Conservation (phyloP, 495 filamentous ascomycete genomes). For the Daldinia childiae region DNA sequence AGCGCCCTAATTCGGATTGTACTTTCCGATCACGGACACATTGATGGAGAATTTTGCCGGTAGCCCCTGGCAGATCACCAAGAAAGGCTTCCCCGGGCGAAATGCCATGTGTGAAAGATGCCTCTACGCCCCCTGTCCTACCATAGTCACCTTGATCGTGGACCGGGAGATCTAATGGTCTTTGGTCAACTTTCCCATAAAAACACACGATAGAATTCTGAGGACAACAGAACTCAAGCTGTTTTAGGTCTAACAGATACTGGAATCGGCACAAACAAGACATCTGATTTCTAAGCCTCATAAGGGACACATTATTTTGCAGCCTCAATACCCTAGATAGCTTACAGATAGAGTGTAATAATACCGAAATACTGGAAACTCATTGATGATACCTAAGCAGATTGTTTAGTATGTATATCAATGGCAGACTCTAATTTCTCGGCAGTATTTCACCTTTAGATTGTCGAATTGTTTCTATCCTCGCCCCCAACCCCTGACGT, state of each 20-base stretch:
- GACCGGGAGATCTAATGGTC: neutral
- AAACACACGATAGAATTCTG: slow-evolving; percentile 3
- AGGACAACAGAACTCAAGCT: slow-evolving; percentile 13
- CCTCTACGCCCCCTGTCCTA: slow-evolving; percentile 28
- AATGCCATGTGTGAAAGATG: slow-evolving; percentile 9
- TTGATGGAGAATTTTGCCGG: neutral
- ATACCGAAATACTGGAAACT: slow-evolving; percentile 15
- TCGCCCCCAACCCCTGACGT: slow-evolving; percentile 23
- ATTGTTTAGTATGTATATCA: neutral
- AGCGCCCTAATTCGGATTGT: neutral
- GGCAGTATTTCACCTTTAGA: slow-evolving; percentile 1
- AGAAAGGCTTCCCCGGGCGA: slow-evolving; percentile 5
- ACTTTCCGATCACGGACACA: slow-evolving; percentile 15
- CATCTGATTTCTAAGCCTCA: slow-evolving; percentile 22
- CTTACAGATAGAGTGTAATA: neutral
- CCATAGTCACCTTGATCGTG: slow-evolving; percentile 12
- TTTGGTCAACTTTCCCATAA: slow-evolving; percentile 1
- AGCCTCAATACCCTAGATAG: slow-evolving; percentile 2
- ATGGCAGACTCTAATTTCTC: neutral
- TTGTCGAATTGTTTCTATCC: neutral
- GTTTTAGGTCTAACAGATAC: neutral
- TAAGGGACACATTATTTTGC: slow-evolving; percentile 1
- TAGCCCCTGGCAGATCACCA: neutral
- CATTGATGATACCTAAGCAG: slow-evolving; percentile 2
- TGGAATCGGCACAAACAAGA: slow-evolving; percentile 19